phyloP scores from a whole-genome alignment of 306 rosid genomes.

The Cucurbita maxima region DNA sequence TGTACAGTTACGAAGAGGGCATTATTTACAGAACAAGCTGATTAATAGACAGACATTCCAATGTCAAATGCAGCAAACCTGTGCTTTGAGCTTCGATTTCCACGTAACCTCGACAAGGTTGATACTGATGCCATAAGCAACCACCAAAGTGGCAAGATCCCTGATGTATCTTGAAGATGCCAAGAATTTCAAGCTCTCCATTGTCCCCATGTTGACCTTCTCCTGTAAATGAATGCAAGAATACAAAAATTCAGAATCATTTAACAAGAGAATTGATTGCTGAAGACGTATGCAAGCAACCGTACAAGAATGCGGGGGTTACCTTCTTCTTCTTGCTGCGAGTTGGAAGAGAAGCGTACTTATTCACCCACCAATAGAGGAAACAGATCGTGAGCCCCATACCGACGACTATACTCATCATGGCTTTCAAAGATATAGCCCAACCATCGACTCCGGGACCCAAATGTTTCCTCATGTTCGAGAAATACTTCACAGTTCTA shows the following conservation, averaged over 20 bases:
- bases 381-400: slow-evolving; percentile 65
- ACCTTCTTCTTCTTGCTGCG: slow-evolving; percentile 96
- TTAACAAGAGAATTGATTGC: too few species aligned
- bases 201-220: slow-evolving; percentile 85
- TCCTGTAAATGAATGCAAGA: slow-evolving; percentile 32
- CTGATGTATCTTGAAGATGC: slow-evolving; percentile 83
- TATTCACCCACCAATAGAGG: slow-evolving; percentile 87
- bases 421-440: slow-evolving; percentile 72
- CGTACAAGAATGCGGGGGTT: background rate
- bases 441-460: slow-evolving; percentile 97
- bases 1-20: slow-evolving; percentile 13
- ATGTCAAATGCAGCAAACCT: slow-evolving; percentile 30
- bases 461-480: slow-evolving; percentile 59
- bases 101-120: slow-evolving; percentile 95
- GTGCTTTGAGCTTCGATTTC: slow-evolving; percentile 98
- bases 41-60: slow-evolving; percentile 2
- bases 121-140: slow-evolving; percentile 87
- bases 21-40: background rate
- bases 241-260: slow-evolving; percentile 3
- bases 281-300: background rate
- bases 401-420: slow-evolving; percentile 87
- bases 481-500: slow-evolving; percentile 84
- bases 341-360: slow-evolving; percentile 61
- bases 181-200: slow-evolving; percentile 97
- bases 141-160: slow-evolving; percentile 94